Conservation (phyloP, 2,329 filamentous ascomycete species). For the Fusarium anthophilum region DNA sequence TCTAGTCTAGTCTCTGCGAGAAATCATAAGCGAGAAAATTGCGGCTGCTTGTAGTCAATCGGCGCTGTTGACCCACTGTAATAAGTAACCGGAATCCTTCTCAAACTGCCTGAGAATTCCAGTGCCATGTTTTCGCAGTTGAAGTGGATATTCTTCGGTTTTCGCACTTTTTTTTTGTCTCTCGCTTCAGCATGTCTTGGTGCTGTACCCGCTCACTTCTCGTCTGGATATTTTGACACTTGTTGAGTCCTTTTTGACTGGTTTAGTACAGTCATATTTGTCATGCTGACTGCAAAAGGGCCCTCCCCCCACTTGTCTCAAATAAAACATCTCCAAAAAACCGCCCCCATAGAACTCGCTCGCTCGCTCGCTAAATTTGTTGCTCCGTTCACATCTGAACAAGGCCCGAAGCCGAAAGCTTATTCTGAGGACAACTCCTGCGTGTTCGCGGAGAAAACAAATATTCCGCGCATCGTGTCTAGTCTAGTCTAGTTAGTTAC, state of each 20-base stretch:
- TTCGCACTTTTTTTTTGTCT: neutral
- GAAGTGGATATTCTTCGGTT: neutral
- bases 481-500: neutral
- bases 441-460: neutral
- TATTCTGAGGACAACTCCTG: neutral
- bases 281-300: neutral
- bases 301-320: neutral
- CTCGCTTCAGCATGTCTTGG: neutral
- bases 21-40: neutral
- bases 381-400: neutral
- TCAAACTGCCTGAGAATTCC: neutral
- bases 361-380: neutral
- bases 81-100: neutral
- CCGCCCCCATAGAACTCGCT: neutral
- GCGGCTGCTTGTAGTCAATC: neutral
- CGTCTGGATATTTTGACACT: neutral
- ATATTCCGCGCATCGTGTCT: neutral
- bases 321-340: neutral
- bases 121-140: neutral
- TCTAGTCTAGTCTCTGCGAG: neutral
- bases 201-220: neutral
- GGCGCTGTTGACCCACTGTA: neutral
- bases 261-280: neutral
- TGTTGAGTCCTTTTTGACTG: neutral
- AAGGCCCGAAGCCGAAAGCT: neutral